A percentile compares a stretch with the other conserved stretches of the same genome.
Conservation (phyloP, 2,329 filamentous ascomycete species). For the Fusarium drepaniforme region DNA sequence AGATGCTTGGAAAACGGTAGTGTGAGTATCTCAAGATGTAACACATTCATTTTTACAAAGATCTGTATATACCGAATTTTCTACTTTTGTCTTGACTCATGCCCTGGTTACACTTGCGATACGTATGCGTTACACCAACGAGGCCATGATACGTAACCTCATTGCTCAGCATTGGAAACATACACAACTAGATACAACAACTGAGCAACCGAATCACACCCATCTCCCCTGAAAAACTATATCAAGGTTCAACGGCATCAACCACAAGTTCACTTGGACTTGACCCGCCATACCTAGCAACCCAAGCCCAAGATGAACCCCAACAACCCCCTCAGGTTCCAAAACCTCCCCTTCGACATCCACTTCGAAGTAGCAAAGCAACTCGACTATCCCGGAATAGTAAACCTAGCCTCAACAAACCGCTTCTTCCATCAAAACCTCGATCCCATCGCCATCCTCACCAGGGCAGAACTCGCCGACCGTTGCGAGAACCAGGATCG, state of each 20-base stretch:
- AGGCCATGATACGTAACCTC: background rate
- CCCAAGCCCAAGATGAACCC: conserved; percentile 19
- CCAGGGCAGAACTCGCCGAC: background rate
- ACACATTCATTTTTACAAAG: background rate
- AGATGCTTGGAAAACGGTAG: background rate
- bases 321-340: conserved; percentile 1
- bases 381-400: conserved; percentile 13
- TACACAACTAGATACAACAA: background rate
- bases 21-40: background rate
- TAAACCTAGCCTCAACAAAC: conserved; percentile 25
- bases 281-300: background rate
- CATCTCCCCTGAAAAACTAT: background rate
- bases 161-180: background rate
- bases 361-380: conserved; percentile 26
- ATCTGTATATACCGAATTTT: background rate
- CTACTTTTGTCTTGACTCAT: background rate
- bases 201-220: background rate
- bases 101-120: background rate
- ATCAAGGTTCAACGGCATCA: background rate
- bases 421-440: conserved; percentile 21
- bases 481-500: conserved; percentile 17
- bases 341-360: conserved; percentile 32
- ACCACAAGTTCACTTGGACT: background rate
- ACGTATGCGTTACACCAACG: background rate
- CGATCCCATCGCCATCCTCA: conserved; percentile 8